These are phyloP conservation scores for Scytalidium lignicola DNA, from an alignment of 2,329 filamentous ascomycete species.

Conservation along the genomic window DNA sequence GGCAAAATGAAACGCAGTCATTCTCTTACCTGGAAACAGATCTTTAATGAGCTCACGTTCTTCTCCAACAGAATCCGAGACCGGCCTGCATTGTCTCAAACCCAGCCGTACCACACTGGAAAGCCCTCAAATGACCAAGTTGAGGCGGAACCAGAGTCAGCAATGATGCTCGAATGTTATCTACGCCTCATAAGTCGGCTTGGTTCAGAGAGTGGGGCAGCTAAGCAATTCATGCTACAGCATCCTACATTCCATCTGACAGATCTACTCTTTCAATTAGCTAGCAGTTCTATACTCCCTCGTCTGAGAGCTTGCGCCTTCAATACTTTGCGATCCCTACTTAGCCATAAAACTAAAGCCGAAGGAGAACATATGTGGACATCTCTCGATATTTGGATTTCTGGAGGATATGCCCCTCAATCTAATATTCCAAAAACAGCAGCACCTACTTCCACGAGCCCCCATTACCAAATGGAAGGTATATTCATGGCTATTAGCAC, in stretches of 20 bases:
- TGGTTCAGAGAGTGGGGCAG: constrained; percentile 64
- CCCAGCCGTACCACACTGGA: constrained; percentile 48
- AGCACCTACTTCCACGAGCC: constrained; percentile 13
- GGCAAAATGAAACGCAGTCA: constrained; percentile 77
- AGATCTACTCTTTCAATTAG: constrained; percentile 71
- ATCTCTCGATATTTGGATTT: constrained; percentile 74
- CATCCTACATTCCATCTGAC: constrained; percentile 62
- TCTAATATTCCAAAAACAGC: constrained; percentile 34
- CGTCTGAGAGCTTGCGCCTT: constrained; percentile 82
- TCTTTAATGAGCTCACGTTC: constrained; percentile 83
- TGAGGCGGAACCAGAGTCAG: constrained; percentile 82
- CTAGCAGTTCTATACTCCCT: constrained; percentile 69
- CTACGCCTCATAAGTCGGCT: constrained; percentile 82
- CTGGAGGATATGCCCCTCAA: constrained; percentile 48
- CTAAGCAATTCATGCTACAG: constrained; percentile 69
- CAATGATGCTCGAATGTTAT: constrained; percentile 96
- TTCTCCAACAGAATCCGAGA: constrained; percentile 77
- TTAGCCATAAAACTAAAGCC: constrained; percentile 65
- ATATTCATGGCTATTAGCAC: constrained; percentile 70
- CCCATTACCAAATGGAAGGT: constrained; percentile 48
- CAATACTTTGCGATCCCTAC: constrained; percentile 67
- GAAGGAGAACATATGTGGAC: constrained; percentile 74
- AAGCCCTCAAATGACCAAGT: constrained; percentile 62
- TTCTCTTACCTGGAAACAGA: constrained; percentile 87
- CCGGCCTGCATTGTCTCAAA: constrained; percentile 54